These are phyloP conservation scores for Rosa hybrid DNA, from an alignment of 331 rosid species.

Conservation along the genomic window DNA sequence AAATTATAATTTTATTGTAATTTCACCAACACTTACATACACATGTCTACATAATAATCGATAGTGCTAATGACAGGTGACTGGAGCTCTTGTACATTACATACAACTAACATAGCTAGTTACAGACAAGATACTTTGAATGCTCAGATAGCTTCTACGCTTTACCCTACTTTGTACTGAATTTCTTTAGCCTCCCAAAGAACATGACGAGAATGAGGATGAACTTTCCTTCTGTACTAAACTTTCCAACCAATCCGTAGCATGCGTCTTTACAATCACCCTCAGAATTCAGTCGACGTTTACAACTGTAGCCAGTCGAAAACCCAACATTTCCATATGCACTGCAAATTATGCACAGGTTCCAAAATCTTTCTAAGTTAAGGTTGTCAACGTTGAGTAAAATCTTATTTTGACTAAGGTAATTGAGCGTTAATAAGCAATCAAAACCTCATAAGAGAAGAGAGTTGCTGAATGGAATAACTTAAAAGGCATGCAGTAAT, in stretches of 20 bases:
- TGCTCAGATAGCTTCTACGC: conserved; percentile 37
- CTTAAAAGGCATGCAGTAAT: background rate
- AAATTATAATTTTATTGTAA: too few species aligned
- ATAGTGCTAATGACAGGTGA: too few species aligned
- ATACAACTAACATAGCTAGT: background rate
- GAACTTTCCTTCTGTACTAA: conserved; percentile 63
- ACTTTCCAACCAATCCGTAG: conserved; percentile 60
- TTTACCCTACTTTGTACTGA: conserved; percentile 50
- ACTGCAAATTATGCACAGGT: conserved; percentile 30
- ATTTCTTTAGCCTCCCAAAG: conserved; percentile 77
- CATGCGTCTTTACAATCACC: conserved; percentile 51
- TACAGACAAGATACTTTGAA: background rate
- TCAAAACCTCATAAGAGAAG: background rate
- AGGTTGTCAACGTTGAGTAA: too few species aligned
- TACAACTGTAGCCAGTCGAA: conserved; percentile 69
- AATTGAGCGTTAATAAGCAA: background rate
- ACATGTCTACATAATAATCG: too few species aligned
- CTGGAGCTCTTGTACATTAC: background rate
- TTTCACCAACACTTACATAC: too few species aligned
- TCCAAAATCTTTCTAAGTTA: background rate
- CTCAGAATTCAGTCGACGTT: conserved; percentile 34
- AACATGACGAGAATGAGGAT: conserved; percentile 67
- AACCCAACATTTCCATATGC: conserved; percentile 88
- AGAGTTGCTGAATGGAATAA: background rate
- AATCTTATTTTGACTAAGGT: too few species aligned